Conservation (phyloP, 345 rosid genomes). For the Salix koriyanagi region DNA sequence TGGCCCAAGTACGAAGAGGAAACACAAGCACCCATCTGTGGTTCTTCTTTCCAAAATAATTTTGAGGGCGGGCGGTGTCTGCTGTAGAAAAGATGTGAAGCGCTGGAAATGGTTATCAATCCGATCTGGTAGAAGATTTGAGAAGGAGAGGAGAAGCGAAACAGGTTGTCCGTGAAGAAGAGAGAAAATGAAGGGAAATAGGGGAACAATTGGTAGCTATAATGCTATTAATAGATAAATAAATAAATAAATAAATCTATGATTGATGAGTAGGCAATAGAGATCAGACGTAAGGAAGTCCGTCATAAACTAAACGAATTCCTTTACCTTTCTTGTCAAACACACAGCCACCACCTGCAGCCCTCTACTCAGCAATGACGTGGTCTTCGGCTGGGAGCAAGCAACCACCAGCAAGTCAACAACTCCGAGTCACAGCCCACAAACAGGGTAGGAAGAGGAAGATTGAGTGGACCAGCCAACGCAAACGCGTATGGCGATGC, state of each 20-base stretch:
- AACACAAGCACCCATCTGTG: constrained; percentile 56
- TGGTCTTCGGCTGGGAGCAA: background rate
- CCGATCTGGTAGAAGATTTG: background rate
- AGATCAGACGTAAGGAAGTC: background rate
- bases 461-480: background rate
- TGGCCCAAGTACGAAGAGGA: constrained; percentile 19
- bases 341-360: background rate
- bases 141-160: background rate
- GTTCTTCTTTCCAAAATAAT: background rate
- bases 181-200: background rate
- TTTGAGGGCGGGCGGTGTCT: background rate
- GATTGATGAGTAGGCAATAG: background rate
- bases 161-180: background rate
- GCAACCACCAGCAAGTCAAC: background rate
- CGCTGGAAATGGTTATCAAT: background rate
- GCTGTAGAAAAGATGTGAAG: background rate
- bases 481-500: background rate
- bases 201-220: background rate
- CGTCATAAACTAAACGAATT: background rate
- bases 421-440: too few species aligned
- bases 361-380: constrained; percentile 9
- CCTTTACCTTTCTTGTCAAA: background rate
- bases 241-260: too few species aligned
- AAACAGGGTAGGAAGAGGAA: too few species aligned
- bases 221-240: background rate